These are phyloP conservation scores for Lactarius psammicola DNA, from an alignment of 768 basidiomycete genomes.

Conservation along the genomic window DNA sequence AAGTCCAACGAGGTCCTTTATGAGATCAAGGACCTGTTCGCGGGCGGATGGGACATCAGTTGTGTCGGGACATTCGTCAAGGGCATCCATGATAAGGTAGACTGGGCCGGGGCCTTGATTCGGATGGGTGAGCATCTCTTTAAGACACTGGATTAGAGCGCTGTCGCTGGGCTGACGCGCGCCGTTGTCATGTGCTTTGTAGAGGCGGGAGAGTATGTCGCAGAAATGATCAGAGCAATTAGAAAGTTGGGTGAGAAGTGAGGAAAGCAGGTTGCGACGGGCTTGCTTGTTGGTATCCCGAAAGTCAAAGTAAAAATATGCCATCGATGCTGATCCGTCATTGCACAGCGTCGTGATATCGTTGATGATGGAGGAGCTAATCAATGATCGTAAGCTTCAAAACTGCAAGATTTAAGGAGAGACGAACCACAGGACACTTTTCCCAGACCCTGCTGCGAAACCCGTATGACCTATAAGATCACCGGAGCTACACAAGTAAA, in stretches of 20 bases:
- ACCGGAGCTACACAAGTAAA: background rate
- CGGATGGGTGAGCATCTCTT: background rate
- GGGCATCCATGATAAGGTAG: background rate
- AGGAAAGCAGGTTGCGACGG: background rate
- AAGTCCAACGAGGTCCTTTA: background rate
- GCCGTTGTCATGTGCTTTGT: background rate
- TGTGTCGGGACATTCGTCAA: background rate
- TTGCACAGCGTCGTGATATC: background rate
- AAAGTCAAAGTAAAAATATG: background rate
- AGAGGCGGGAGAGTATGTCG: background rate
- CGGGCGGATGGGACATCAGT: background rate
- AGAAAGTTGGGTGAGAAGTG: background rate
- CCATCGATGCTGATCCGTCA: background rate
- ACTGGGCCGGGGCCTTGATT: background rate
- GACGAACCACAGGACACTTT: background rate
- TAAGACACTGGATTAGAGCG: background rate
- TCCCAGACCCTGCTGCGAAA: background rate
- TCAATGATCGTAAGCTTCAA: background rate
- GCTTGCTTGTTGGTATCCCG: background rate
- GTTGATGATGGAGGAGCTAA: background rate
- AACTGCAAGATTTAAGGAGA: background rate
- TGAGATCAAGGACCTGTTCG: background rate
- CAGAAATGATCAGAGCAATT: background rate
- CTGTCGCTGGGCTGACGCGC: background rate
- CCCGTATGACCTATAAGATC: background rate